phyloP scores from a whole-genome alignment of 257 asterid species.

The Linaria vulgaris region DNA sequence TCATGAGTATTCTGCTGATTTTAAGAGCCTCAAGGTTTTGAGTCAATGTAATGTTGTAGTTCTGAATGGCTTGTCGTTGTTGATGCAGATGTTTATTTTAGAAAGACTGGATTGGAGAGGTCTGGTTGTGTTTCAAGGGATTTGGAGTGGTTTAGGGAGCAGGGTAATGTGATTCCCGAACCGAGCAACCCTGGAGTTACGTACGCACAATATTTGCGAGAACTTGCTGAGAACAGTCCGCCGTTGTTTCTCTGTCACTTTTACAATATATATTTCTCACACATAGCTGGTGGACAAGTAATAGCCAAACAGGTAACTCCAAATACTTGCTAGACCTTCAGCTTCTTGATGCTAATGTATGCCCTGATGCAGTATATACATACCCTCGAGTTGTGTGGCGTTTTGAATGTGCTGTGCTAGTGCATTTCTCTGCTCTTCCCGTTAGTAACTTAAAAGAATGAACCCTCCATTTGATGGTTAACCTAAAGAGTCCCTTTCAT shows the following conservation, averaged over 20 bases:
- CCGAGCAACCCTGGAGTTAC: constrained; percentile 70
- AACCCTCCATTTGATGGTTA: neutral
- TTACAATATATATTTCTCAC: constrained; percentile 89
- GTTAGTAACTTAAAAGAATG: neutral
- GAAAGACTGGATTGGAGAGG: constrained; percentile 88
- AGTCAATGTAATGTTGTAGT: neutral
- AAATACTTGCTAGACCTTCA: neutral
- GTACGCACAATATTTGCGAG: constrained; percentile 68
- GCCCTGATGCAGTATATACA: too few species aligned
- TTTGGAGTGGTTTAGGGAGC: constrained; percentile 64
- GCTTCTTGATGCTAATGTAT: neutral
- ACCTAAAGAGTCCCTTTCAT: neutral
- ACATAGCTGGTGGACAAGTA: constrained; percentile 88
- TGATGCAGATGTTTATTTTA: constrained; percentile 78
- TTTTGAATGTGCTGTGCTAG: neutral
- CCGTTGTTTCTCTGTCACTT: constrained; percentile 76
- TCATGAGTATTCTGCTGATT: too few species aligned
- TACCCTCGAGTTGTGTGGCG: too few species aligned
- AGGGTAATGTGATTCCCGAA: constrained; percentile 63
- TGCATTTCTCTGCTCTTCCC: neutral
- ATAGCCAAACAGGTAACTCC: constrained; percentile 68
- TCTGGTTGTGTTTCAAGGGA: constrained; percentile 56
- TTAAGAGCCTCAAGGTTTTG: neutral
- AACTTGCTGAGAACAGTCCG: constrained; percentile 73
- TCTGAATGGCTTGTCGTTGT: constrained; percentile 11